These are phyloP conservation scores for Candida ovalis DNA, from an alignment of 805 yeast species.

Conservation along the genomic window DNA sequence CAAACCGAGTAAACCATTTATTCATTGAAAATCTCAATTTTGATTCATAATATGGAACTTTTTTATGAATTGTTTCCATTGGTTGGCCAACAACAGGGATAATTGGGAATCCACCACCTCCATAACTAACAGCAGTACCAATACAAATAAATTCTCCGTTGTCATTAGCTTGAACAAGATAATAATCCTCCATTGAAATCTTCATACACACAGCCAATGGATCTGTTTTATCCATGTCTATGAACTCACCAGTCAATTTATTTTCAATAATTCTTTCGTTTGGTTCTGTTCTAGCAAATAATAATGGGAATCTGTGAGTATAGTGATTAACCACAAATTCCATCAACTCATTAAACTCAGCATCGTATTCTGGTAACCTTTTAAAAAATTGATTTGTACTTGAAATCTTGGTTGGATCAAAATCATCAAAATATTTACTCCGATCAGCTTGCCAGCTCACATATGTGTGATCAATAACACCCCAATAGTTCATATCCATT, in stretches of 20 bases:
- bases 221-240: constrained; percentile 42
- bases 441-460: constrained; percentile 41
- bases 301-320: constrained; percentile 40
- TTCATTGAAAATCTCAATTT: constrained; percentile 47
- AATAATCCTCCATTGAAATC: constrained; percentile 49
- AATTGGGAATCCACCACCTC: constrained; percentile 49
- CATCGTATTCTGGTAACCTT: constrained; percentile 32
- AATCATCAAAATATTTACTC: constrained; percentile 35
- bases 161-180: constrained; percentile 35
- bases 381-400: constrained; percentile 38
- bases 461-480: constrained; percentile 45
- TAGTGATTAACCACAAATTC: constrained; percentile 39
- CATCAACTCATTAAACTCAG: constrained; percentile 41
- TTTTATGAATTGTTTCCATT: constrained; percentile 42
- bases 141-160: constrained; percentile 40
- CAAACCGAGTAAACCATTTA: constrained; percentile 43
- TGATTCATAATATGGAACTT: constrained; percentile 46
- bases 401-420: constrained; percentile 30
- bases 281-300: constrained; percentile 30
- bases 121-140: constrained; percentile 50
- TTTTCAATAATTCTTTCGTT: constrained; percentile 35
- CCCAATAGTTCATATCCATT: constrained; percentile 48
- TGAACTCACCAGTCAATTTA: constrained; percentile 39
- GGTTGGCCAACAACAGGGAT: constrained; percentile 28
- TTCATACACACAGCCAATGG: constrained; percentile 43